Conservation (phyloP, 257 asterid genomes). For the Ehretia macrophylla region DNA sequence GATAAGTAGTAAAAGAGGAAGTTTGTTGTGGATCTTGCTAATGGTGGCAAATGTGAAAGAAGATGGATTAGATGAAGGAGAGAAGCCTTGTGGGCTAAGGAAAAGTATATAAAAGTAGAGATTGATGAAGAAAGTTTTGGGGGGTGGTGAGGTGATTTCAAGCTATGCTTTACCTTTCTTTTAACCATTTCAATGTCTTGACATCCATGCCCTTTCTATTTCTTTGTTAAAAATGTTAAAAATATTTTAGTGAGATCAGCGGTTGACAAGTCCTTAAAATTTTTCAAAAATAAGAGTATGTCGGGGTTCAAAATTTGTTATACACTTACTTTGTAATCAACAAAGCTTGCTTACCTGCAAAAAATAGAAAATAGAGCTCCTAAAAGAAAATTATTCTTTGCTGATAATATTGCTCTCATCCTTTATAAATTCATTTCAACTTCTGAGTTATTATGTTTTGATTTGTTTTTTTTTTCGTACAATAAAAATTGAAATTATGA, state of each 20-base stretch:
- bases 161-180: slow-evolving; percentile 33
- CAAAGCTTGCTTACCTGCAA: neutral
- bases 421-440: too few species aligned
- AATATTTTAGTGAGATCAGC: too few species aligned
- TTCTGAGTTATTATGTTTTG: too few species aligned
- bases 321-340: too few species aligned
- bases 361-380: neutral
- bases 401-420: too few species aligned
- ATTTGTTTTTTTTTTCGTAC: too few species aligned
- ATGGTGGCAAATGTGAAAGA: slow-evolving; percentile 19
- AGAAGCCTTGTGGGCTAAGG: slow-evolving; percentile 49
- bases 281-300: too few species aligned
- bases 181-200: slow-evolving; percentile 20
- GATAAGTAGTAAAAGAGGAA: slow-evolving; percentile 24
- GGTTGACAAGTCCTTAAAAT: too few species aligned
- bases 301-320: too few species aligned
- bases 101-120: slow-evolving; percentile 41
- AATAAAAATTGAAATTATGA: too few species aligned
- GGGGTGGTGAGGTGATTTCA: slow-evolving; percentile 46
- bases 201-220: slow-evolving; percentile 34
- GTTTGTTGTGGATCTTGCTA: slow-evolving; percentile 17
- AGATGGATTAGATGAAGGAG: slow-evolving; percentile 24
- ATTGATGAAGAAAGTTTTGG: slow-evolving; percentile 44
- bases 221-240: neutral
- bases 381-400: too few species aligned